Percentiles rank a stretch among this genome's conserved stretches.
These are phyloP conservation scores for Saccharomycopsis sp. DNA, from an alignment of 805 yeast species.

Conservation along the genomic window DNA sequence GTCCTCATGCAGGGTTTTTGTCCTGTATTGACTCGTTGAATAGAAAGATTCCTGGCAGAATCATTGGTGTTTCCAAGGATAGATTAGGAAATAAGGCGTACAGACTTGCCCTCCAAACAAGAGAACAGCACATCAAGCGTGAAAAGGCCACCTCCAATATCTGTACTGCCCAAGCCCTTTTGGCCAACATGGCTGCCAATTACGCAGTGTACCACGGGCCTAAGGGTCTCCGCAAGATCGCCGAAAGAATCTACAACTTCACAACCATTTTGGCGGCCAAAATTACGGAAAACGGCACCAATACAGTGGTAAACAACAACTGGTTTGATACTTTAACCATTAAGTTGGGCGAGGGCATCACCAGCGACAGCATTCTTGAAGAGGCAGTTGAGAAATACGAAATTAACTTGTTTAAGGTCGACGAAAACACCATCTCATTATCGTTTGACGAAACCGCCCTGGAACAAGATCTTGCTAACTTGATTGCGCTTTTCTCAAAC, in stretches of 20 bases:
- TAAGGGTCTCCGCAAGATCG: slow-evolving; percentile 71
- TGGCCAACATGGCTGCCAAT: slow-evolving; percentile 93
- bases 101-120: slow-evolving; percentile 90
- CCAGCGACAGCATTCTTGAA: slow-evolving; percentile 50
- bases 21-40: slow-evolving; percentile 76
- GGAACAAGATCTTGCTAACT: slow-evolving; percentile 47
- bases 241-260: slow-evolving; percentile 65
- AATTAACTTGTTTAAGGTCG: slow-evolving; percentile 70
- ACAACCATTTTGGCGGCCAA: slow-evolving; percentile 65
- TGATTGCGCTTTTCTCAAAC: slow-evolving; percentile 57
- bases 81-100: slow-evolving; percentile 84
- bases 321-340: slow-evolving; percentile 90
- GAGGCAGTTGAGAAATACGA: slow-evolving; percentile 54
- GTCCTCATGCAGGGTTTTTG: slow-evolving; percentile 98
- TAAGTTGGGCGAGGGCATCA: slow-evolving; percentile 36
- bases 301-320: slow-evolving; percentile 46
- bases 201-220: slow-evolving; percentile 97
- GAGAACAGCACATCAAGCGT: slow-evolving; percentile 96
- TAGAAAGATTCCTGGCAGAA: slow-evolving; percentile 94
- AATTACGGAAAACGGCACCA: slow-evolving; percentile 37
- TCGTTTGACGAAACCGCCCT: slow-evolving; percentile 88
- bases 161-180: slow-evolving; percentile 94
- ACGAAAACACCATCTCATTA: slow-evolving; percentile 57
- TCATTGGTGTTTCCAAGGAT: slow-evolving; percentile 89
- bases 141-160: slow-evolving; percentile 97